These are phyloP conservation scores for Mycena haematopus DNA, from an alignment of 768 basidiomycete genomes.

Conservation along the genomic window DNA sequence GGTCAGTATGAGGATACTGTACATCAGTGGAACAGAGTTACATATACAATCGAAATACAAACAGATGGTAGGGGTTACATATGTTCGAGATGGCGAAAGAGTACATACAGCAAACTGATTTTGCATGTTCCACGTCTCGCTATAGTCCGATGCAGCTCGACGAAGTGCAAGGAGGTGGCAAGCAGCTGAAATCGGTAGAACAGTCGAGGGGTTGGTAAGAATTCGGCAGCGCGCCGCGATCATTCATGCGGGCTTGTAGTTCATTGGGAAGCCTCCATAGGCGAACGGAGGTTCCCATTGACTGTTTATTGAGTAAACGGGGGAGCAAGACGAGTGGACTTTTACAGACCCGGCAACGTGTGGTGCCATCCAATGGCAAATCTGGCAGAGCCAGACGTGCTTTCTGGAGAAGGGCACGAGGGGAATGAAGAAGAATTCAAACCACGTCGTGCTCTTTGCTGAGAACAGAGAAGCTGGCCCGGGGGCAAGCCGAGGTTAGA, in stretches of 20 bases:
- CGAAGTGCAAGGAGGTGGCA: too few relatives aligned
- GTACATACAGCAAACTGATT: too few relatives aligned
- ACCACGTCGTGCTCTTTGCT: slow-evolving; percentile 74
- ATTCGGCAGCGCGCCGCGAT: slow-evolving; percentile 20
- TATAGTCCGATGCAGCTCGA: too few relatives aligned
- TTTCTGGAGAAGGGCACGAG: slow-evolving; percentile 68
- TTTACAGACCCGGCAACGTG: slow-evolving; percentile 55
- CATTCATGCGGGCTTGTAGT: slow-evolving; percentile 47
- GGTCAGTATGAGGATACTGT: too few relatives aligned
- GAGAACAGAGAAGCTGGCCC: slow-evolving; percentile 65
- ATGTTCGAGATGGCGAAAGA: slow-evolving; percentile 3
- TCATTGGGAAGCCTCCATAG: slow-evolving; percentile 38
- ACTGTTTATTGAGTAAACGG: slow-evolving; percentile 29
- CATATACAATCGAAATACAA: slow-evolving; percentile 11
- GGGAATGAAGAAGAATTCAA: slow-evolving; percentile 78
- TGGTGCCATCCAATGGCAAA: slow-evolving; percentile 69
- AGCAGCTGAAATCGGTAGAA: too few relatives aligned
- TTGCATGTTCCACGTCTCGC: too few relatives aligned
- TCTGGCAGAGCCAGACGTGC: slow-evolving; percentile 73
- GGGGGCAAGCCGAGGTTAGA: slow-evolving; percentile 6
- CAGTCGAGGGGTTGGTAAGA: slow-evolving; percentile 23
- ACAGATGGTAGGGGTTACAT: not conserved
- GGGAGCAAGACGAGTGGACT: not conserved
- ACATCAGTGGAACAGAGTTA: not conserved
- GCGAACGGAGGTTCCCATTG: slow-evolving; percentile 43